Evolutionary conservation across 257 asterid genomes (phyloP).

Genomic region (Nicotiana obtusifolia): DNA sequence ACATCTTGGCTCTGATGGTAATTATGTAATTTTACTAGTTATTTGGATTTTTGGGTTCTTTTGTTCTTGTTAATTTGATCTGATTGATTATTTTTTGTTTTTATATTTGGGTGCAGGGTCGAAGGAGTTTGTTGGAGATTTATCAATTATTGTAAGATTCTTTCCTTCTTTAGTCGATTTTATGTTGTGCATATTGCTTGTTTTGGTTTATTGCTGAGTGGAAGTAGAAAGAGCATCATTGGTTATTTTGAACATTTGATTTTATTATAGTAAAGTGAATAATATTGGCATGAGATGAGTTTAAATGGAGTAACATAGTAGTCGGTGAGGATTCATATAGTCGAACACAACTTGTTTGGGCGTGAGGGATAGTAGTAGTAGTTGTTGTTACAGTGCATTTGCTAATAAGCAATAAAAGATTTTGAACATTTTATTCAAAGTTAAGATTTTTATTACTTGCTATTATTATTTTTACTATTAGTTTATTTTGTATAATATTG

Average conservation of each 20-base stretch:
- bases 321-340: too few species aligned
- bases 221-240: neutral
- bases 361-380: neutral
- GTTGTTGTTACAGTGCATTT: too few species aligned
- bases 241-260: too few species aligned
- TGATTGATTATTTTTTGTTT: constrained; percentile 10
- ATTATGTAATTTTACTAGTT: neutral
- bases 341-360: neutral
- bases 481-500: too few species aligned
- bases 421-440: too few species aligned
- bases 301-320: too few species aligned
- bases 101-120: constrained; percentile 44
- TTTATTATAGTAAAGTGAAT: too few species aligned
- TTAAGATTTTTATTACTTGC: too few species aligned
- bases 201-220: neutral
- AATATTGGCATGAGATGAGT: too few species aligned
- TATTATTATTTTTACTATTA: too few species aligned
- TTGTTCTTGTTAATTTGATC: neutral
- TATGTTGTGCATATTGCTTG: neutral
- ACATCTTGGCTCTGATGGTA: constrained; percentile 51
- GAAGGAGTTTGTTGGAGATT: constrained; percentile 55
- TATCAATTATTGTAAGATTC: constrained; percentile 31
- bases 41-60: neutral
- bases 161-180: too few species aligned
- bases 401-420: too few species aligned